phyloP scores from a whole-genome alignment of 73 alveolate species.

The Breviolum minutum region DNA sequence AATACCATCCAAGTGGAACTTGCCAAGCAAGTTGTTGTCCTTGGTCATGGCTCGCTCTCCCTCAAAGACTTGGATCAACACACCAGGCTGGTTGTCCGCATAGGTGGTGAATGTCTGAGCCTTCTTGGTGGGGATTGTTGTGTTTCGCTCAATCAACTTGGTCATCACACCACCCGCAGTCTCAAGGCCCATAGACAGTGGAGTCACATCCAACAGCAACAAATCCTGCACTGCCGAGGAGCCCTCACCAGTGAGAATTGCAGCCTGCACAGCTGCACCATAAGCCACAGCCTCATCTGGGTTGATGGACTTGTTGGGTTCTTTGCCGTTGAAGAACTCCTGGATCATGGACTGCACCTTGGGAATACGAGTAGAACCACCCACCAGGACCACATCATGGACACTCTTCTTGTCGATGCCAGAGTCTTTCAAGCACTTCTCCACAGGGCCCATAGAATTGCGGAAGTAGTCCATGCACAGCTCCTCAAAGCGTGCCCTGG shows the following conservation, averaged over 20 bases:
- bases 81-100: constrained; percentile 99
- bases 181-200: constrained; percentile 99
- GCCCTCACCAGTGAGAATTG: constrained; percentile 96
- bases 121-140: constrained; percentile 98
- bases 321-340: constrained; percentile 99
- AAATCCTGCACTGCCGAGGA: constrained; percentile 95
- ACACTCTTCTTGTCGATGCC: constrained; percentile 96
- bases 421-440: constrained; percentile 82
- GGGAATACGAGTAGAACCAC: constrained; percentile 98
- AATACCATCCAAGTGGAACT: constrained; percentile 98
- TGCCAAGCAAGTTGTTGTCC: constrained; percentile 99
- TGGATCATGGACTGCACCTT: constrained; percentile 97
- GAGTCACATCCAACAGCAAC: constrained; percentile 97
- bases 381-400: constrained; percentile 98
- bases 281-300: constrained; percentile 99
- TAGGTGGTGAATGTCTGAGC: constrained; percentile 98
- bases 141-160: constrained; percentile 98
- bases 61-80: constrained; percentile 98
- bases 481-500: constrained; percentile 98
- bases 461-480: constrained; percentile 96
- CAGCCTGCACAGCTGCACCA: constrained; percentile 98
- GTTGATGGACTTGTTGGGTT: constrained; percentile 98
- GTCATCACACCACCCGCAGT: constrained; percentile 99
- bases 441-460: constrained; percentile 97
- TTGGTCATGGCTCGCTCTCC: constrained; percentile 99